Base-by-base conservation (phyloP, 192 early-diverging fungal species). In the Entophlyctis luteolus region DNA sequence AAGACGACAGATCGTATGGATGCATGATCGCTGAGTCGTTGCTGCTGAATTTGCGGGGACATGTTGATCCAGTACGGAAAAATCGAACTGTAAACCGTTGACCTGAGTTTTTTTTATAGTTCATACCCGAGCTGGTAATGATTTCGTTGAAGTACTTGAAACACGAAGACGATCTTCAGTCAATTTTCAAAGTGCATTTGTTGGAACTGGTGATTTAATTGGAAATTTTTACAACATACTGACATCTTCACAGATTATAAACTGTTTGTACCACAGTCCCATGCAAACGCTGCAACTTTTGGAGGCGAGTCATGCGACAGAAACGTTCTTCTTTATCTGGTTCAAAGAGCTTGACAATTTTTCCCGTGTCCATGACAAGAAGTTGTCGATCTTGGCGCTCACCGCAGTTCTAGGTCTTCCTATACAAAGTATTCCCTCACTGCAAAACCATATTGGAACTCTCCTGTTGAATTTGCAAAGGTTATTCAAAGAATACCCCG, bases 1-100 rank as follows among this genome's bases (percentile, higher is more conserved):
- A 94, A 75, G 77, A 69, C 31, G 94, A 95, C 68, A 88, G 91
- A 48, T 81, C 90, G 12, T 85, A 84, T 65, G 93, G 85, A 3
- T 91, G 89, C 79, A 91, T 91, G 72, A 75, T 98, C 28, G 83
- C 90, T 31, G 93, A 96, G 74, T 84, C 91, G 3, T 77, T 98
- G 46, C 73, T 96, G 74, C 73, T 95, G 25, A 83, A 96, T 67
- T 87, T 92, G 28, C 87, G 87, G 34, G 93, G 91, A 52, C 82
- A 84, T 63, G 75, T 95, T 8, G 94, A 98, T 66, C 79, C 75
- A 42, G 39, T 42, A n/a, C 8, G 39, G 8, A 12, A 12, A 8
- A 12, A 12, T 42, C 39, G 39, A 12, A 12, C n/a, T 42, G n/a
- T 42, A n/a, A 12, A 42, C 39, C 39, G n/a, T 42, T n/a, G 39